Evolutionary conservation across 768 basidiomycete species (phyloP).

Genomic region (Mycena venus): DNA sequence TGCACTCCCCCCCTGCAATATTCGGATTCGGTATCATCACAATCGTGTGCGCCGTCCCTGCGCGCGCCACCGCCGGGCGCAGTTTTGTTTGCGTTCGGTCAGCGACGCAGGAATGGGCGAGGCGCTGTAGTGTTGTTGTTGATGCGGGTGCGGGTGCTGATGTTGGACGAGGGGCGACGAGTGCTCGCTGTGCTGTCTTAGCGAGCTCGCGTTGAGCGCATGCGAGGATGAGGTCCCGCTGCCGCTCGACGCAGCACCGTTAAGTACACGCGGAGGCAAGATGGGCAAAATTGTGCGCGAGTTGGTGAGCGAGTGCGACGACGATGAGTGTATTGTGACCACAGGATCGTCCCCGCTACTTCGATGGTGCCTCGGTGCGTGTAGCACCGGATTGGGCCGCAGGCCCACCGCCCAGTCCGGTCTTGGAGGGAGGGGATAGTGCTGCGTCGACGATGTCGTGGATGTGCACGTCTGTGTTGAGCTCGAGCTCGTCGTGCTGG

Average conservation of each 20-base stretch:
- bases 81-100: too few species aligned
- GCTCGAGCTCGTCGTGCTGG: conserved; percentile 83
- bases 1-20: conserved; percentile 30
- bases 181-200: conserved; percentile 28
- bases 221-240: conserved; percentile 25
- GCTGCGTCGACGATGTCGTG: conserved; percentile 71
- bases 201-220: not conserved
- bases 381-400: conserved; percentile 79
- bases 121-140: not conserved
- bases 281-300: conserved; percentile 59
- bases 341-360: not conserved
- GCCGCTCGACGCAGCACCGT: conserved; percentile 44
- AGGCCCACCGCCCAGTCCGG: conserved; percentile 95
- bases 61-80: conserved; percentile 68
- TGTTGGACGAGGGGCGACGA: conserved; percentile 28
- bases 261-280: conserved; percentile 52
- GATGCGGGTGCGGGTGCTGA: conserved; percentile 43
- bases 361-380: conserved; percentile 65
- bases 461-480: conserved; percentile 86
- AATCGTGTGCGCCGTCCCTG: conserved; percentile 64
- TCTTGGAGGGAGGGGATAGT: conserved; percentile 84
- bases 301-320: conserved; percentile 41
- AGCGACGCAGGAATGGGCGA: conserved; percentile 18
- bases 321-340: not conserved
- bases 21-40: conserved; percentile 53